Evolutionary conservation across 2,329 filamentous ascomycete species (phyloP), one percentile per base, ranked within the genome.

Genomic region (Eutypella sp.): DNA sequence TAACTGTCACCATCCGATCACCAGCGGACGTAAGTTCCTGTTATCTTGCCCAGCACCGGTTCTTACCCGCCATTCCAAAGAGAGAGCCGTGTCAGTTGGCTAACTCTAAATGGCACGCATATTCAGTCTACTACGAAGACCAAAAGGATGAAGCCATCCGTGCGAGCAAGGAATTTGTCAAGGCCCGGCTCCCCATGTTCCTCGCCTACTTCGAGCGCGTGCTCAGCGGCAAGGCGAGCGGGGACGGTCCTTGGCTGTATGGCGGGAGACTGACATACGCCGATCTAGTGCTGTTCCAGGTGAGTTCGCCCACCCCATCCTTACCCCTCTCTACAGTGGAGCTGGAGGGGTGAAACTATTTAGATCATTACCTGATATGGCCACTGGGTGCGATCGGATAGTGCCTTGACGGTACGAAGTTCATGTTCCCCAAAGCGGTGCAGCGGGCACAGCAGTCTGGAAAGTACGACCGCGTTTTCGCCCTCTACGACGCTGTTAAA

Each of bases 1-100:
- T 60, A 85, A 91, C 56, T 82, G 79, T 22, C 87, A 92, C 61
- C 87, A 92, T 58, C 87, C 87, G 1, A 69, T 89, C 42, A 73
- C 78, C 2, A 59, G 68, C 0, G 60, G 63, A 1, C 60, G 29
- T 33, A n/a, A 33, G 29, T 29, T 29, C 13, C 25, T 29, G 25
- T n/a, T n/a, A n/a, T n/a, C n/a, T n/a, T n/a, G n/a, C n/a, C n/a
- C n/a, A n/a, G n/a, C n/a, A n/a, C n/a, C 25, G 7, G 25, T 29
- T 29, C 25, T 29, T 29, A 8, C 25, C 25, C 25, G 25, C n/a
- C n/a, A n/a, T n/a, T n/a, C n/a, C n/a, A n/a, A n/a, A n/a, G n/a
- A n/a, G n/a, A n/a, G n/a, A n/a, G n/a, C n/a, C n/a, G n/a, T n/a
- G n/a, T n/a, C n/a, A 15, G 29, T n/a, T 33, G 29, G 11, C 29